phyloP scores from a whole-genome alignment of 164 flowering plant genomes.

The Berberis thunbergii region DNA sequence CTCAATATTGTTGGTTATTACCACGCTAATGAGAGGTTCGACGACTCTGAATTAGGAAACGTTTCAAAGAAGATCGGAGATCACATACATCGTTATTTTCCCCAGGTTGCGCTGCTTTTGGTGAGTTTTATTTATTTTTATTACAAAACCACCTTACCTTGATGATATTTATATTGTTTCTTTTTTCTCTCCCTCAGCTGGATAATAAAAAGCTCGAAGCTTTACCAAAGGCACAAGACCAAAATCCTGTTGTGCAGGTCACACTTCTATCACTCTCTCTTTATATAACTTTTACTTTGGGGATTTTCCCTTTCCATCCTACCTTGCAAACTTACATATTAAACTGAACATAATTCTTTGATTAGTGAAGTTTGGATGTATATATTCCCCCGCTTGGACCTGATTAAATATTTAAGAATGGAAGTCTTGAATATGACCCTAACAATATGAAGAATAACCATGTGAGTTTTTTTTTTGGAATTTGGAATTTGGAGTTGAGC shows the following conservation, averaged over 20 bases:
- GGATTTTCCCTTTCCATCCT: too few relatives aligned
- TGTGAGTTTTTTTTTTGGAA: too few relatives aligned
- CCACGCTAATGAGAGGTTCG: slow-evolving; percentile 87
- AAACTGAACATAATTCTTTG: too few relatives aligned
- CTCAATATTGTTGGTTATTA: slow-evolving; percentile 79
- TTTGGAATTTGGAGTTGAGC: too few relatives aligned
- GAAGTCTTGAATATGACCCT: too few relatives aligned
- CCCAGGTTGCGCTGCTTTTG: slow-evolving; percentile 78
- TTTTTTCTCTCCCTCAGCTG: slow-evolving; percentile 32
- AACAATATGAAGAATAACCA: too few relatives aligned
- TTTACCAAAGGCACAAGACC: slow-evolving; percentile 44
- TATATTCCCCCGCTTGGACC: too few relatives aligned
- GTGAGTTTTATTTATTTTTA: slow-evolving; percentile 23
- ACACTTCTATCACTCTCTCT: slow-evolving; percentile 7
- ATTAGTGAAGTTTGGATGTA: too few relatives aligned
- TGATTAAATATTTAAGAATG: too few relatives aligned
- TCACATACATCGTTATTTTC: slow-evolving; percentile 70
- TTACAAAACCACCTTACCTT: background rate
- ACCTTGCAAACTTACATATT: too few relatives aligned
- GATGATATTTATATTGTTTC: background rate
- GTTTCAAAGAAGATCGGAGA: slow-evolving; percentile 89
- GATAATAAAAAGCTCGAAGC: slow-evolving; percentile 76
- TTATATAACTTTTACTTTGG: too few relatives aligned
- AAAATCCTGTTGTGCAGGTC: slow-evolving; percentile 79
- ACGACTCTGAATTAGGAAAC: slow-evolving; percentile 58